Evolutionary conservation across 176 grass and related monocot species (phyloP).

Genomic region (Saccharum officinarum): DNA sequence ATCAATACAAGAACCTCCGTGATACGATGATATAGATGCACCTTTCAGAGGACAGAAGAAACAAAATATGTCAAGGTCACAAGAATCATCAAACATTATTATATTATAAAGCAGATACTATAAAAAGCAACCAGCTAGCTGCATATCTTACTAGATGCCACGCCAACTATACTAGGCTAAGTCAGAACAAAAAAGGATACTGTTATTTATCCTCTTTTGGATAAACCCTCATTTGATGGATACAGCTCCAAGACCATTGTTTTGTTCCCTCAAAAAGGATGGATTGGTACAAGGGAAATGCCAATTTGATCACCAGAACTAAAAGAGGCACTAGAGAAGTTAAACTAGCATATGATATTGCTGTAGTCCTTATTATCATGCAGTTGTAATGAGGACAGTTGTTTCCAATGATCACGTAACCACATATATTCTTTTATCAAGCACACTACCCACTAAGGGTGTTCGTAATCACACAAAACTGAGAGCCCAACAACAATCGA

Average conservation of each 20-base stretch:
- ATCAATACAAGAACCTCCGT: background rate
- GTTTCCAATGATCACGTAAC: background rate
- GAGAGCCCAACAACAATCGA: background rate
- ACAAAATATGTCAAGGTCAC: slow-evolving; percentile 10
- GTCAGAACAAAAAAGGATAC: background rate
- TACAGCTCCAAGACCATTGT: background rate
- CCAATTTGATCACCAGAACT: background rate
- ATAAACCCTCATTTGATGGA: background rate
- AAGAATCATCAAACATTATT: slow-evolving; percentile 4
- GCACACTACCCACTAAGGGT: background rate
- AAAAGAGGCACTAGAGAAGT: background rate
- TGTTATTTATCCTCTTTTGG: slow-evolving; percentile 9
- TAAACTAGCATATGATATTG: background rate
- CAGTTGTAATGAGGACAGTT: background rate
- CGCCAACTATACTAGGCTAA: background rate
- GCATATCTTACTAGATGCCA: background rate
- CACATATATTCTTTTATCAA: background rate
- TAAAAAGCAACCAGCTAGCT: background rate
- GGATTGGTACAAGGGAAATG: background rate
- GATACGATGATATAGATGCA: background rate
- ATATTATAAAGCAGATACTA: slow-evolving; percentile 8
- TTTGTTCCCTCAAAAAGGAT: background rate
- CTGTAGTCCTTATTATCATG: too few relatives aligned
- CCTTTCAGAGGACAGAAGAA: background rate
- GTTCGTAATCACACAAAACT: background rate